A percentile compares a stretch with the other conserved stretches of the same genome.
Evolutionary conservation across 2,329 filamentous ascomycete genomes (phyloP).

Genomic region (Fusarium haematococcum): DNA sequence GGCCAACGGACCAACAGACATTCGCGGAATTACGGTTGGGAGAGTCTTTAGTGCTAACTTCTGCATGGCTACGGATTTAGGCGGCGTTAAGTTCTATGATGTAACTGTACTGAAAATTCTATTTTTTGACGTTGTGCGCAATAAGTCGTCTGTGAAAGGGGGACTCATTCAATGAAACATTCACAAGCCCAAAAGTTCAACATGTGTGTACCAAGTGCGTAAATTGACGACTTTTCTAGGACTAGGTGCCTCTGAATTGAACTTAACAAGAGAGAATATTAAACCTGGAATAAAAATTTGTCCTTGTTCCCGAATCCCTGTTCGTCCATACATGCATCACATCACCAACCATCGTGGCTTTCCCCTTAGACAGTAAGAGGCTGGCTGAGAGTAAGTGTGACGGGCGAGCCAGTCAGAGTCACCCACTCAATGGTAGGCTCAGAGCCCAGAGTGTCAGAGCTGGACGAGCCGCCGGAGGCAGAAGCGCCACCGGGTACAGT

Average conservation of each 20-base stretch:
- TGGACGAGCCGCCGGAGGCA: not conserved
- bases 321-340: not conserved
- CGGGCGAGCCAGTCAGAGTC: conserved; percentile 19
- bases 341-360: not conserved
- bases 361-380: not conserved
- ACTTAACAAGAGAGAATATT: not conserved
- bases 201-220: not conserved
- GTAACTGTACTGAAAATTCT: not conserved
- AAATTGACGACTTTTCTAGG: not conserved
- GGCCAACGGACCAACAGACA: not conserved
- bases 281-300: not conserved
- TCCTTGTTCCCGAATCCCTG: not conserved
- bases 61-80: not conserved
- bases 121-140: not conserved
- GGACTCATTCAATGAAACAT: not conserved
- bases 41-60: not conserved
- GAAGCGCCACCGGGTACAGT: conserved; percentile 21
- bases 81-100: not conserved
- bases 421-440: conserved; percentile 35
- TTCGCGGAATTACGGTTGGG: not conserved
- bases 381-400: conserved; percentile 2
- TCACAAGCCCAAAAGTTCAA: not conserved
- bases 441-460: conserved; percentile 16
- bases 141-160: not conserved
- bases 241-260: not conserved